These are phyloP conservation scores for Russula ochroleuca DNA, from an alignment of 768 basidiomycete genomes.

Conservation along the genomic window DNA sequence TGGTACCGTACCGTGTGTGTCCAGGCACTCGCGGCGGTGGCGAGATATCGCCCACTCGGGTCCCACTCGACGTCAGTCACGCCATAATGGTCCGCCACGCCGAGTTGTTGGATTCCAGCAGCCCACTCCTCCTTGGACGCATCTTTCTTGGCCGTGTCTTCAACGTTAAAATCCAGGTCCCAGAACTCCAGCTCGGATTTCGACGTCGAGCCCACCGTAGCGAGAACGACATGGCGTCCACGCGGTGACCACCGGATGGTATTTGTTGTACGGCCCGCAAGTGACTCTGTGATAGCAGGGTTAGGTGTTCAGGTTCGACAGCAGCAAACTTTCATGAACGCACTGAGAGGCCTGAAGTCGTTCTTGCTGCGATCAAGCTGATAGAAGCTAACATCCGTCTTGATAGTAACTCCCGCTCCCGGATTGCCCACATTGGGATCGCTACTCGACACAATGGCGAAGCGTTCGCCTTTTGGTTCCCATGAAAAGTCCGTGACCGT, in stretches of 20 bases:
- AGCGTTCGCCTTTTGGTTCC: constrained; percentile 96
- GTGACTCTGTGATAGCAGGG: constrained; percentile 48
- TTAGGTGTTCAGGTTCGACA: neutral
- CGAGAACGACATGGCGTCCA: constrained; percentile 92
- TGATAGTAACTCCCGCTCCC: constrained; percentile 88
- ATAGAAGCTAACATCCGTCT: constrained; percentile 95
- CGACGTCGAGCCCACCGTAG: constrained; percentile 89
- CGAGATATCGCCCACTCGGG: constrained; percentile 89
- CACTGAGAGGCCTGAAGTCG: constrained; percentile 88
- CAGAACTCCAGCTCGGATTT: constrained; percentile 99
- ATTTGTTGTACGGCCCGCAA: constrained; percentile 83
- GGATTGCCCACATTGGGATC: constrained; percentile 92
- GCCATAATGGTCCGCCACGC: constrained; percentile 90
- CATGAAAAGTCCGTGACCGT: constrained; percentile 95
- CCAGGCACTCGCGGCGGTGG: constrained; percentile 93
- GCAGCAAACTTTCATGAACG: constrained; percentile 29
- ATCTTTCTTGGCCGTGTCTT: constrained; percentile 49
- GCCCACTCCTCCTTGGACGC: constrained; percentile 72
- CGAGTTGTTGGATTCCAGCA: constrained; percentile 77
- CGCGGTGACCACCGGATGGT: constrained; percentile 95
- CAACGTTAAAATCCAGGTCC: constrained; percentile 87
- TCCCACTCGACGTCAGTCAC: constrained; percentile 99
- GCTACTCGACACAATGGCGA: constrained; percentile 89
- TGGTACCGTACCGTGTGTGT: constrained; percentile 68
- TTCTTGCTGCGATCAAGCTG: constrained; percentile 89